Conservation (phyloP, 2,329 filamentous ascomycete species). For the Pezicula rhizophila region DNA sequence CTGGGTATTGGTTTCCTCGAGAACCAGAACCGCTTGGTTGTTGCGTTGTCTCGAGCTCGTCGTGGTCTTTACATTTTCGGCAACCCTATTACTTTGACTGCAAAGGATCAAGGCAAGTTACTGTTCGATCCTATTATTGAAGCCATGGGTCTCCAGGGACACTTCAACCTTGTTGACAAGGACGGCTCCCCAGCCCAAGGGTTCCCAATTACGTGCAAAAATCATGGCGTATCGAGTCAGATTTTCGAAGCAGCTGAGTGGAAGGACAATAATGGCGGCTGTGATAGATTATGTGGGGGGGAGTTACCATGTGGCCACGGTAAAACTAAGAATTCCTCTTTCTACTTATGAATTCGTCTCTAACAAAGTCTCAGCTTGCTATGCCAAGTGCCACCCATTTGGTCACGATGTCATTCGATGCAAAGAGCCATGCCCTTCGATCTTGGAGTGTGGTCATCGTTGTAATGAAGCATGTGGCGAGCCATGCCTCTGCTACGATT, state of each 20-base stretch:
- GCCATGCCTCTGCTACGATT: constrained; percentile 17
- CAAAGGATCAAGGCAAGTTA: constrained; percentile 13
- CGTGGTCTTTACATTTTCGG: constrained; percentile 82
- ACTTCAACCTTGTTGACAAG: constrained; percentile 14
- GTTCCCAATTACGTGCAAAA: constrained; percentile 58
- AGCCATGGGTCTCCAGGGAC: constrained; percentile 34
- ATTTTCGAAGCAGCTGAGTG: constrained; percentile 51
- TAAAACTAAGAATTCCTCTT: background rate
- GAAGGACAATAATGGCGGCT: constrained; percentile 46
- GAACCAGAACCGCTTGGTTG: constrained; percentile 52
- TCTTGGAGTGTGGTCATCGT: constrained; percentile 23
- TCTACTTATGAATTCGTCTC: background rate
- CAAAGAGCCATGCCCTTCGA: constrained; percentile 14
- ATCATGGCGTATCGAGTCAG: constrained; percentile 46
- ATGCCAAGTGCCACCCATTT: constrained; percentile 23
- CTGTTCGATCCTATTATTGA: constrained; percentile 29
- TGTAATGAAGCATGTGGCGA: constrained; percentile 21
- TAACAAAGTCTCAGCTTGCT: constrained; percentile 10
- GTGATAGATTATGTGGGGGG: constrained; percentile 37
- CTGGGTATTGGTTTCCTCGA: constrained; percentile 66
- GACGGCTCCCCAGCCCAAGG: constrained; percentile 21
- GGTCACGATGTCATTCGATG: constrained; percentile 20
- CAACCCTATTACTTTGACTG: constrained; percentile 49
- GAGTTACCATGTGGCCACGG: constrained; percentile 25
- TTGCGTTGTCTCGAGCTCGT: constrained; percentile 62